phyloP scores from a whole-genome alignment of 2,329 filamentous ascomycete species.

The Calonectria crousiana region DNA sequence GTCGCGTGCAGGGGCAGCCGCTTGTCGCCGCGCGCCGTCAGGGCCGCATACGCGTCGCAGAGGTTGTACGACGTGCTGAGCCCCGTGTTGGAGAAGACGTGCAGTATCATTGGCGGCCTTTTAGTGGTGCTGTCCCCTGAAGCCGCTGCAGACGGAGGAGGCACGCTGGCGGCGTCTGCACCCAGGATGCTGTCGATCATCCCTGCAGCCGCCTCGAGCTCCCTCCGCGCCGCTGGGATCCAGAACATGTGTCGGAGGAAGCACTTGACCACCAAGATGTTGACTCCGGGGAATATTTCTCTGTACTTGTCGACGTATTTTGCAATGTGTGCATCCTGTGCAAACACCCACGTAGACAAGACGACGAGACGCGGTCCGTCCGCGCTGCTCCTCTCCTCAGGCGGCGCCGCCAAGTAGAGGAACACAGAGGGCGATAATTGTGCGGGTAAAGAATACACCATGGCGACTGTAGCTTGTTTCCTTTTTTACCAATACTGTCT shows the following conservation, averaged over 20 bases:
- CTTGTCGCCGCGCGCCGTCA: background rate
- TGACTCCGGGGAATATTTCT: background rate
- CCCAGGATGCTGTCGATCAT: background rate
- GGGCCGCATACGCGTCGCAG: background rate
- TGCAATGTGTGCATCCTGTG: slow-evolving; percentile 1
- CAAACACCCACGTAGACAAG: slow-evolving; percentile 3
- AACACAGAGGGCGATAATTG: background rate
- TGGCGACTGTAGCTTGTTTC: background rate
- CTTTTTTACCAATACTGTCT: background rate
- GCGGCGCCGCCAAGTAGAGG: background rate
- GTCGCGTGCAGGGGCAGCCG: background rate
- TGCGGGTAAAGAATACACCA: background rate
- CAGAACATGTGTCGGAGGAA: slow-evolving; percentile 7
- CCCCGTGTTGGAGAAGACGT: slow-evolving; percentile 15
- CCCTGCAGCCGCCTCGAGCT: background rate
- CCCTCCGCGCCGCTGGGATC: background rate
- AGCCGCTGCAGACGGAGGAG: background rate
- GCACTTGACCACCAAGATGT: background rate
- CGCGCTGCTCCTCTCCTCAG: background rate
- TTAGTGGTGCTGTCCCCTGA: background rate
- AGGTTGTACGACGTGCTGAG: slow-evolving; percentile 10
- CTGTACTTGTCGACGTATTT: slow-evolving; percentile 5
- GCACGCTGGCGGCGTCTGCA: background rate
- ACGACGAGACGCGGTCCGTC: background rate
- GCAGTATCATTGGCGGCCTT: background rate